phyloP scores from a whole-genome alignment of 2,329 filamentous ascomycete species.

The Epichloe gansuensis region DNA sequence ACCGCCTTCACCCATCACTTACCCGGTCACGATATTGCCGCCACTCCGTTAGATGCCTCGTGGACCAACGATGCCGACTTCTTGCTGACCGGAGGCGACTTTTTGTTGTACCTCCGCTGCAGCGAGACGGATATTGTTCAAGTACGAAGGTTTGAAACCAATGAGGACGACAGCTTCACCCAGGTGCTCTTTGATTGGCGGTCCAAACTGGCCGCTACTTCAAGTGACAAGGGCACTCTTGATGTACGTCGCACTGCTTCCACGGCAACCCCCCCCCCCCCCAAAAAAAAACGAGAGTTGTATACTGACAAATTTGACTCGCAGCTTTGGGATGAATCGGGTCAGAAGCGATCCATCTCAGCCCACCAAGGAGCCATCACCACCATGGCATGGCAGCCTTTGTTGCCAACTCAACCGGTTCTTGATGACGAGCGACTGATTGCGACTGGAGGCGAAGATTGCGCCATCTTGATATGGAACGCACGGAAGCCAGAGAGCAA shows the following conservation, averaged over 20 bases:
- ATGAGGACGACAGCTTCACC: conserved; percentile 39
- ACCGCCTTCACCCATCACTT: conserved; percentile 36
- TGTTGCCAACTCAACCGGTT: conserved; percentile 22
- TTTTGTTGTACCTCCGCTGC: conserved; percentile 36
- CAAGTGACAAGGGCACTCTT: conserved; percentile 45
- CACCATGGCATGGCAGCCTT: conserved; percentile 47
- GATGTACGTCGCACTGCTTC: conserved; percentile 36
- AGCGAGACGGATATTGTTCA: conserved; percentile 32
- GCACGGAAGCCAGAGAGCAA: conserved; percentile 40
- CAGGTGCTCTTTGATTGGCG: conserved; percentile 43
- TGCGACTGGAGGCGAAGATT: conserved; percentile 49
- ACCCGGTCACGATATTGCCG: conserved; percentile 34
- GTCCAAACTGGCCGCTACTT: conserved; percentile 42
- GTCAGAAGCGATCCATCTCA: conserved; percentile 40
- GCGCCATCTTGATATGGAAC: conserved; percentile 51
- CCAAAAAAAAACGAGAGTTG: not conserved
- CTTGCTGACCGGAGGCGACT: conserved; percentile 43
- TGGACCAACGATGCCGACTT: conserved; percentile 49
- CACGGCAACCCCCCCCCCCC: not conserved
- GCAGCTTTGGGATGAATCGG: conserved; percentile 42
- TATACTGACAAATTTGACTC: not conserved
- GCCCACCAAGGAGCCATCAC: conserved; percentile 48
- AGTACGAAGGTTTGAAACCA: conserved; percentile 37
- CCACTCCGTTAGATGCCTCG: conserved; percentile 41
- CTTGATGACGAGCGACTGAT: conserved; percentile 41